Conservation (phyloP, 2,329 filamentous ascomycete genomes). For the Xylaria sp. region DNA sequence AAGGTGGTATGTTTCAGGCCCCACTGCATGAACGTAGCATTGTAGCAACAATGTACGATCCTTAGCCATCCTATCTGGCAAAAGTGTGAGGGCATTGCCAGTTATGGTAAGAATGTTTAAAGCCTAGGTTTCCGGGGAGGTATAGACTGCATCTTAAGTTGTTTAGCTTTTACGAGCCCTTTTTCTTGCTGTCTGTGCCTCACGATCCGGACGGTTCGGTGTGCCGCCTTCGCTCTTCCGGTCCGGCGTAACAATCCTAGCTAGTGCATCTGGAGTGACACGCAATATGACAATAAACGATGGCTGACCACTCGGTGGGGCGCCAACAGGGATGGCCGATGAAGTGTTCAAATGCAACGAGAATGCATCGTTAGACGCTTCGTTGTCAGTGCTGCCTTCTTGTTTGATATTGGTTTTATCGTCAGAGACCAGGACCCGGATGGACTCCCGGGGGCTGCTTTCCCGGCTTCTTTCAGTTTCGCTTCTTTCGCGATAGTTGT, state of each 20-base stretch:
- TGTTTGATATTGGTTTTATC: background rate
- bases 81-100: background rate
- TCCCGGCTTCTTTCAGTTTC: background rate
- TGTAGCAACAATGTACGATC: background rate
- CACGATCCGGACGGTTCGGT: background rate
- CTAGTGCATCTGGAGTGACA: conserved; percentile 11
- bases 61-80: background rate
- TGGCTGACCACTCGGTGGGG: background rate
- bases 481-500: background rate
- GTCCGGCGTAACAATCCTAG: background rate
- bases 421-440: background rate
- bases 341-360: background rate
- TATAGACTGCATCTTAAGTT: background rate
- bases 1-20: background rate
- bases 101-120: background rate
- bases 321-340: background rate
- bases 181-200: background rate
- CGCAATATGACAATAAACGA: conserved; percentile 1
- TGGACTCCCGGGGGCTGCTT: too few species aligned
- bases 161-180: background rate
- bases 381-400: background rate
- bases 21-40: background rate
- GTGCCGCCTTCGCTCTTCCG: background rate
- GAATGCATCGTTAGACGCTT: background rate
- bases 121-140: background rate